Evolutionary conservation across 805 yeast genomes (phyloP).

Genomic region (Blastobotrys americana): DNA sequence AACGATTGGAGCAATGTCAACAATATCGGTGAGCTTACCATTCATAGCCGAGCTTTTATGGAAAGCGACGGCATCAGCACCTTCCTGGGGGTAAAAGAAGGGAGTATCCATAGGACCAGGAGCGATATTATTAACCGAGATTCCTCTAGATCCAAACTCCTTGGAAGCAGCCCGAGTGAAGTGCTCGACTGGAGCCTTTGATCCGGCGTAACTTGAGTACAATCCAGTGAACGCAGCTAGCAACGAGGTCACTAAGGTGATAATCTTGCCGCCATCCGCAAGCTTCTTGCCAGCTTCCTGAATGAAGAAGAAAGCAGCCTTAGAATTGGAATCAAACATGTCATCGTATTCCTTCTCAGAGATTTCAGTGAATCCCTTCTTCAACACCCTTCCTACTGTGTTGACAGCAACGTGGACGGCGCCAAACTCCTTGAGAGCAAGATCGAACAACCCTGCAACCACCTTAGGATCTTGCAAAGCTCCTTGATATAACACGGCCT

Average conservation of each 20-base stretch:
- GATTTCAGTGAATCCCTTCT: conserved; percentile 50
- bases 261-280: conserved; percentile 46
- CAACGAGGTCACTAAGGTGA: conserved; percentile 54
- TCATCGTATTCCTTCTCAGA: conserved; percentile 48
- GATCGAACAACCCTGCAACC: conserved; percentile 39
- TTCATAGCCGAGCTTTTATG: conserved; percentile 46
- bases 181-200: conserved; percentile 70
- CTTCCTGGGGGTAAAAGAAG: conserved; percentile 60
- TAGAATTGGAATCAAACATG: conserved; percentile 49
- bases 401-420: conserved; percentile 56
- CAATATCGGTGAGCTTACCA: conserved; percentile 47
- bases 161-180: conserved; percentile 62
- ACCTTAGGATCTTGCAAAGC: conserved; percentile 39
- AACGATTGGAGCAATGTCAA: conserved; percentile 58
- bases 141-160: conserved; percentile 64
- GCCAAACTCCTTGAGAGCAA: conserved; percentile 41
- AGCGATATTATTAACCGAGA: conserved; percentile 63
- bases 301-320: conserved; percentile 54
- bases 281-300: conserved; percentile 48
- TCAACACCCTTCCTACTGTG: conserved; percentile 60
- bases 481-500: conserved; percentile 39
- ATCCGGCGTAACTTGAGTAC: conserved; percentile 64
- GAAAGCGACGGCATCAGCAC: conserved; percentile 43
- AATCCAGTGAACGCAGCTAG: conserved; percentile 57
- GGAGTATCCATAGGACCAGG: conserved; percentile 72